Evolutionary conservation across 768 basidiomycete genomes (phyloP), one percentile per base, ranked within the genome.

Genomic region (Suillus fuscotomentosus): DNA sequence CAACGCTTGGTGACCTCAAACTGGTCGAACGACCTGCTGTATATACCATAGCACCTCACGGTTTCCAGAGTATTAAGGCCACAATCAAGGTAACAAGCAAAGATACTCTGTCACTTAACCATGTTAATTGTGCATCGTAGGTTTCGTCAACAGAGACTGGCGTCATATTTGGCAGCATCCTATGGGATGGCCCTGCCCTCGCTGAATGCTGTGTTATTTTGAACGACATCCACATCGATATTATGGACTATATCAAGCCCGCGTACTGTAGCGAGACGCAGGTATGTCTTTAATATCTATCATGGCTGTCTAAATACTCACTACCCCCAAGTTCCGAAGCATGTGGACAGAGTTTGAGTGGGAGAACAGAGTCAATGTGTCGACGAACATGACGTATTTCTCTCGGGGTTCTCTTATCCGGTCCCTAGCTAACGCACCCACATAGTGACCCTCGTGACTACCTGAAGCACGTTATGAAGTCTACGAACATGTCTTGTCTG

Each of bases 61-160:
- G 93, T 22, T 99, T 99, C 91, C 97, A 97, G 78, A 95, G 90
- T 73, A 95, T 99, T 80, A 98, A 98, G 75, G 95, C 96, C 20
- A 98, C 97, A 2, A 96, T 99, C 81, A 99, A 99, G 81, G 92
- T 83, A 57, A 24, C 39, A 70, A 22, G 36, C 71, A 73, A 94
- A 5, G 20, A 9, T 42, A 4, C 14, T 22, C 57, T 34, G 2
- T 42, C 24, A 20, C 31, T 15, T 38, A 10, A 13, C 5, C 27
- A 22, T 63, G n/a, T 34, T 57, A 11, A 99, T 81, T 97, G n/a
- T 61, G 2, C 11, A 48, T 45, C 38, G 14, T 57, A 82, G 80
- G 88, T 97, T 1, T 96, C 97, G 0, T 97, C 95, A 24, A 99
- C 97, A 0, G 97, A 99, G 78, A 99, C 97, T 97, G 97, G 96